phyloP scores from a whole-genome alignment of 2,329 filamentous ascomycete species.

The Penicillium corylophilum region DNA sequence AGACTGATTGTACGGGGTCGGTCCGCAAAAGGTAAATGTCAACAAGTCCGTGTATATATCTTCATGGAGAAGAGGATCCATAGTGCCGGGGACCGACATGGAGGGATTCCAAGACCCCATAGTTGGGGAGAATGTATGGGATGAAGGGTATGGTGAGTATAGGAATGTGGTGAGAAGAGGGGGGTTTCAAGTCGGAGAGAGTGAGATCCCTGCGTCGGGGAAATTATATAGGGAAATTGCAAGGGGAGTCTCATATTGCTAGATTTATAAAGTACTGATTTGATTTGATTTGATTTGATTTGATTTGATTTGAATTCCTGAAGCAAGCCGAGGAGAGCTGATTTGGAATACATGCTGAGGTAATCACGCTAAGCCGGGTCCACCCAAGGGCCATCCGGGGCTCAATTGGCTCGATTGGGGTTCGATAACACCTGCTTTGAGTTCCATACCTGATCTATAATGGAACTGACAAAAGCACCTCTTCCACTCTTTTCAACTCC shows the following conservation, averaged over 20 bases:
- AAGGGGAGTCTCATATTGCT: not conserved
- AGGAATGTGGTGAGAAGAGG: not conserved
- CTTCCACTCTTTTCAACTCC: not conserved
- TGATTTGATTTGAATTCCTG: constrained; percentile 15
- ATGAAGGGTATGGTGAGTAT: not conserved
- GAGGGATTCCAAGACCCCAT: constrained; percentile 17
- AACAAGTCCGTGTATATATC: constrained; percentile 40
- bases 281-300: not conserved
- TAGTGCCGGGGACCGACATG: constrained; percentile 2
- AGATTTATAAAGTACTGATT: not conserved
- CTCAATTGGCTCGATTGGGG: not conserved
- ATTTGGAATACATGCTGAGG: constrained; percentile 21
- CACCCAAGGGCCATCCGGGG: no score
- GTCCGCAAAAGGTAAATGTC: constrained; percentile 42
- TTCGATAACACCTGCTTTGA: not conserved
- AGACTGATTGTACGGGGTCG: constrained; percentile 35
- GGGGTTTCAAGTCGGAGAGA: not conserved
- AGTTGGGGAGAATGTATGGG: not conserved
- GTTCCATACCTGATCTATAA: not conserved
- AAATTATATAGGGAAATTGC: not conserved
- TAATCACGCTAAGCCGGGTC: constrained; percentile 3
- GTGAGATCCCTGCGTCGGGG: not conserved
- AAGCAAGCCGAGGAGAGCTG: constrained; percentile 7
- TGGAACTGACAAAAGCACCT: not conserved
- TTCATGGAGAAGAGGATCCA: constrained; percentile 15